Conservation (phyloP, 2,329 filamentous ascomycete genomes). For the Ophiocordyceps camponoti-leonardi region DNA sequence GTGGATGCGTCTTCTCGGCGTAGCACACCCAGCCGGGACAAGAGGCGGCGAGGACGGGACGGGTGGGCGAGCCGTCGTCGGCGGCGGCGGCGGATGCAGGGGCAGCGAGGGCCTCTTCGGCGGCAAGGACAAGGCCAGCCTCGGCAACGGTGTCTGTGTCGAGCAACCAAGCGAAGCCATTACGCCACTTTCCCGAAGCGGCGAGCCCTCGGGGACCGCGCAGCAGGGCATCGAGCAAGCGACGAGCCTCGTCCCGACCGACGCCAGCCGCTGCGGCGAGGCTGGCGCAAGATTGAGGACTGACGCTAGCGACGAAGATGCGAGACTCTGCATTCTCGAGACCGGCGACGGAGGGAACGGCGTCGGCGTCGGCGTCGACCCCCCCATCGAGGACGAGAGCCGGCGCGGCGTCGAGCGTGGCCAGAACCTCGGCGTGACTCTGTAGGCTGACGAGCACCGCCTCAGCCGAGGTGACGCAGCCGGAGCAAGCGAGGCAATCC, state of each 20-base stretch:
- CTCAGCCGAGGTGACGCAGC: constrained; percentile 93
- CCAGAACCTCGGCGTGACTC: constrained; percentile 80
- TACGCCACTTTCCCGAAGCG: constrained; percentile 52
- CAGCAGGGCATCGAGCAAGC: constrained; percentile 71
- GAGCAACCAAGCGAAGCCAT: constrained; percentile 73
- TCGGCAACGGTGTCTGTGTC: constrained; percentile 78
- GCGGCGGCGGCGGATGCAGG: constrained; percentile 6
- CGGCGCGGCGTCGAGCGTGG: constrained; percentile 54
- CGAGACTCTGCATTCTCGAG: constrained; percentile 44
- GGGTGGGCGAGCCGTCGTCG: constrained; percentile 7
- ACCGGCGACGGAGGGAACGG: constrained; percentile 17
- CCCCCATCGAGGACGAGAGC: constrained; percentile 20
- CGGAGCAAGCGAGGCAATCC: constrained; percentile 92
- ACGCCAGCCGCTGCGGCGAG: constrained; percentile 62
- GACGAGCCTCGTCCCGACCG: constrained; percentile 51
- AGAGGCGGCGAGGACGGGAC: constrained; percentile 67
- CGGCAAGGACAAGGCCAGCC: constrained; percentile 63
- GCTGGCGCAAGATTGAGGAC: constrained; percentile 78
- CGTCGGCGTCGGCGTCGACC: constrained; percentile 2
- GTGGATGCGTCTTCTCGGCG: constrained; percentile 92
- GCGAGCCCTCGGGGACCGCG: constrained; percentile 49
- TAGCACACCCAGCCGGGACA: constrained; percentile 99
- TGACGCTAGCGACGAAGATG: constrained; percentile 83
- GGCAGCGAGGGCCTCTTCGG: constrained; percentile 45
- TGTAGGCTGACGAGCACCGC: constrained; percentile 92